Conservation (phyloP, 768 basidiomycete genomes). For the Lentinula aciculospora region DNA sequence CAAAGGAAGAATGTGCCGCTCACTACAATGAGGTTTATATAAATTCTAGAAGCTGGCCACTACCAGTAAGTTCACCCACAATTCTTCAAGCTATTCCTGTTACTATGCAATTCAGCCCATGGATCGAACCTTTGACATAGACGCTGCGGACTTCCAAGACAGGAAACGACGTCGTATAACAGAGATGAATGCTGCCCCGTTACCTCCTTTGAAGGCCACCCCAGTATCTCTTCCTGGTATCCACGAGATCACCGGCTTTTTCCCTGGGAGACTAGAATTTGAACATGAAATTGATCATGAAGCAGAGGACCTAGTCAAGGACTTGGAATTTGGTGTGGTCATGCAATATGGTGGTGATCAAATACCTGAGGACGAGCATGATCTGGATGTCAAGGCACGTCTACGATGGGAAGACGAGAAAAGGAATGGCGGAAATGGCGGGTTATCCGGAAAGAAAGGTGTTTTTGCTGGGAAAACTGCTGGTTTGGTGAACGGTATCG, state of each 20-base stretch:
- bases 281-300: constrained; percentile 98
- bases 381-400: constrained; percentile 62
- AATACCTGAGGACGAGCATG: constrained; percentile 73
- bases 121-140: constrained; percentile 64
- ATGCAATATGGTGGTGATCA: constrained; percentile 80
- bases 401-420: constrained; percentile 46
- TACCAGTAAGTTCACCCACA: constrained; percentile 53
- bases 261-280: constrained; percentile 97
- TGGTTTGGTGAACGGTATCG: constrained; percentile 31
- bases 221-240: constrained; percentile 88
- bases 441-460: constrained; percentile 9
- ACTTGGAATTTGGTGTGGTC: constrained; percentile 93
- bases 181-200: constrained; percentile 57
- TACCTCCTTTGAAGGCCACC: constrained; percentile 60
- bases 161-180: constrained; percentile 87
- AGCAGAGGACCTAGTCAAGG: constrained; percentile 91
- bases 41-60: constrained; percentile 70
- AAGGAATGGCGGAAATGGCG: constrained; percentile 23
- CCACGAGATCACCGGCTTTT: constrained; percentile 88
- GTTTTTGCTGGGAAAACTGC: constrained; percentile 30
- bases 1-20: constrained; percentile 87
- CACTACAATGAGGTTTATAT: constrained; percentile 86
- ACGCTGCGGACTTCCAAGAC: constrained; percentile 80
- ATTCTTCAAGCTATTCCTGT: constrained; percentile 9
- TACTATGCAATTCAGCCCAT: constrained; percentile 27